A percentile compares a stretch with the other conserved stretches of the same genome.
phyloP scores from a whole-genome alignment of 202 grass and related monocot genomes.

The Bolboschoenoplectus hybrid region DNA sequence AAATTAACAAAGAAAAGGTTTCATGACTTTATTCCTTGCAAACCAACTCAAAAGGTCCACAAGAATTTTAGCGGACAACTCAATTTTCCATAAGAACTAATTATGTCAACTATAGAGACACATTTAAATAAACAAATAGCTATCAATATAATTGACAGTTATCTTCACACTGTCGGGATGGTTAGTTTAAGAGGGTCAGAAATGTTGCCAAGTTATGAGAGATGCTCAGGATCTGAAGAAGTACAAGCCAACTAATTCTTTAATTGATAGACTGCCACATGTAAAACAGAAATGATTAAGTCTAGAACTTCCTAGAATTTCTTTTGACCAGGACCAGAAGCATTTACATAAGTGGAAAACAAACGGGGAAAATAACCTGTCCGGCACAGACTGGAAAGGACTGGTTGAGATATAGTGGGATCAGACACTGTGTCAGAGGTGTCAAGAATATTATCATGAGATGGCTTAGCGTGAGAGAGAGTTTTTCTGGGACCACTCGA shows the following conservation, averaged over 20 bases:
- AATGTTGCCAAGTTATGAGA: neutral
- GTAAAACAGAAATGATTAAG: neutral
- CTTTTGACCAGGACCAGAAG: neutral
- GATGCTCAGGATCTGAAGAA: neutral
- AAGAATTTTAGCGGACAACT: neutral
- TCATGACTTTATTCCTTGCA: conserved; percentile 1
- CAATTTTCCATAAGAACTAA: neutral
- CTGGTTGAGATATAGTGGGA: neutral
- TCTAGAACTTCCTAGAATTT: neutral
- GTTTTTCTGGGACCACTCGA: neutral
- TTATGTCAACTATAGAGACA: neutral
- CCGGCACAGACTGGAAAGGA: neutral
- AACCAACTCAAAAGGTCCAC: neutral
- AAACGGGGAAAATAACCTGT: neutral
- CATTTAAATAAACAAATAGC: neutral
- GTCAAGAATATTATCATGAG: neutral
- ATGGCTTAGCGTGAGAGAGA: neutral
- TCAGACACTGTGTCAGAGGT: neutral
- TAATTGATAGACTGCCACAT: neutral
- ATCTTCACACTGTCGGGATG: neutral
- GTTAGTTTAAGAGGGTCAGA: neutral
- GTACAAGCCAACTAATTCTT: neutral
- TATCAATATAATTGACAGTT: neutral
- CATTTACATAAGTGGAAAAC: neutral
- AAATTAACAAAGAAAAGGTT: neutral